Conservation (phyloP, 345 rosid genomes). For the Physaria fendleri region DNA sequence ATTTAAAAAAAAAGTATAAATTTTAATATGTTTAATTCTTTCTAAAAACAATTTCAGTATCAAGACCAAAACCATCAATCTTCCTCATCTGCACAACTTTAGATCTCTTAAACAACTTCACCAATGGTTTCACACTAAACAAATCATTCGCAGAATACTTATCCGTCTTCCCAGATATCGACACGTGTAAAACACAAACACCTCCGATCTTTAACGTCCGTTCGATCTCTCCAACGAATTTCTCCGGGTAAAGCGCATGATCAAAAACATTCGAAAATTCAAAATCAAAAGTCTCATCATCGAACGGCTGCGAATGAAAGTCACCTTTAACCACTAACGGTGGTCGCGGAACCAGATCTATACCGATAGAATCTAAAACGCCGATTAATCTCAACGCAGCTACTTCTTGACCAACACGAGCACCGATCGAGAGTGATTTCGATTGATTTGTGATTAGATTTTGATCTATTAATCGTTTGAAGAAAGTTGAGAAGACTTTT, state of each 20-base stretch:
- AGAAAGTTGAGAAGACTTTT: conserved; percentile 60
- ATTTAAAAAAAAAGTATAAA: not conserved
- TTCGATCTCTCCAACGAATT: conserved; percentile 81
- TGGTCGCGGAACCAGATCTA: conserved; percentile 83
- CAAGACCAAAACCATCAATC: conserved; percentile 92
- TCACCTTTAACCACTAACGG: conserved; percentile 80
- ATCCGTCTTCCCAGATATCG: conserved; percentile 51
- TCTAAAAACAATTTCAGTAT: conserved; percentile 73
- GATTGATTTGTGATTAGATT: conserved; percentile 48
- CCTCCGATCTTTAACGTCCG: conserved; percentile 81
- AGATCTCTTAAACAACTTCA: conserved; percentile 47
- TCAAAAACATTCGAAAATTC: conserved; percentile 96
- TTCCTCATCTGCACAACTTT: conserved; percentile 52
- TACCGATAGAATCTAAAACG: conserved; percentile 61
- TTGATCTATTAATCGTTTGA: conserved; percentile 31
- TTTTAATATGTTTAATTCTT: conserved; percentile 30
- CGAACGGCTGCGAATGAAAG: conserved; percentile 81
- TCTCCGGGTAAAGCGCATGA: conserved; percentile 81
- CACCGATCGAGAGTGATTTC: conserved; percentile 70
- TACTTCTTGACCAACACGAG: conserved; percentile 91
- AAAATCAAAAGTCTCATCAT: conserved; percentile 57
- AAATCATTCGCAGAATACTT: conserved; percentile 90
- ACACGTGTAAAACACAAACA: conserved; percentile 72
- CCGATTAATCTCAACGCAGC: conserved; percentile 68
- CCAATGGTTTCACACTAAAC: conserved; percentile 53